These are phyloP conservation scores for Silene noctiflora DNA, from an alignment of 179 eudicot genomes.

Conservation along the genomic window DNA sequence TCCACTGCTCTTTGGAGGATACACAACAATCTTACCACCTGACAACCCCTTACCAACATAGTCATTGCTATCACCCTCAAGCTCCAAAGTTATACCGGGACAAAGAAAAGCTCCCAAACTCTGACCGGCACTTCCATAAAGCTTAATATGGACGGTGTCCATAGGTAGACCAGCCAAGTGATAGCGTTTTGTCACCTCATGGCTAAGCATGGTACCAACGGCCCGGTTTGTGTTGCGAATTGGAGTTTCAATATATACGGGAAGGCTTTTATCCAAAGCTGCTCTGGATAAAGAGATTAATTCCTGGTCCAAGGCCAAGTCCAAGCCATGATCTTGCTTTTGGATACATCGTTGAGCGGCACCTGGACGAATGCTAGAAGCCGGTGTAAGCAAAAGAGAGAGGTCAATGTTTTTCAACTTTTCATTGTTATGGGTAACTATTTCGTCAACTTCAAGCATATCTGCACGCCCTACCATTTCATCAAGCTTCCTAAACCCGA, in stretches of 20 bases:
- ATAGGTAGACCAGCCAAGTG: conserved; percentile 66
- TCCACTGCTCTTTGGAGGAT: conserved; percentile 83
- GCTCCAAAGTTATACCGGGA: conserved; percentile 87
- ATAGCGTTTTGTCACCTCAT: conserved; percentile 88
- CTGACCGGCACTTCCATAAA: conserved; percentile 96
- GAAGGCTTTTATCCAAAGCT: conserved; percentile 71
- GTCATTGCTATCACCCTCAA: conserved; percentile 98
- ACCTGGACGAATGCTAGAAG: conserved; percentile 82
- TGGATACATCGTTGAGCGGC: conserved; percentile 91
- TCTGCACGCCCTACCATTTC: conserved; percentile 98
- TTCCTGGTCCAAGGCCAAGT: conserved; percentile 82
- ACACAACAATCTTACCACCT: conserved; percentile 89
- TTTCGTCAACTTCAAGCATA: conserved; percentile 88
- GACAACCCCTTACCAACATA: conserved; percentile 98
- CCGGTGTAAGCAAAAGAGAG: conserved; percentile 86
- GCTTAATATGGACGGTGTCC: conserved; percentile 85
- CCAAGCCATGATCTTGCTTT: conserved; percentile 94
- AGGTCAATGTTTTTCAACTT: conserved; percentile 92
- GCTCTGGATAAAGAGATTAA: conserved; percentile 57
- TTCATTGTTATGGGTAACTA: conserved; percentile 60
- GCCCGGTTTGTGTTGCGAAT: conserved; percentile 85
- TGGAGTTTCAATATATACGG: conserved; percentile 83
- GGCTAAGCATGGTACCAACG: conserved; percentile 97
- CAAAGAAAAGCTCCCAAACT: conserved; percentile 97
- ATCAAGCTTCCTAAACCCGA: conserved; percentile 68